phyloP scores from a whole-genome alignment of 2,329 filamentous ascomycete species.

The Raffaelea deltoideospora region DNA sequence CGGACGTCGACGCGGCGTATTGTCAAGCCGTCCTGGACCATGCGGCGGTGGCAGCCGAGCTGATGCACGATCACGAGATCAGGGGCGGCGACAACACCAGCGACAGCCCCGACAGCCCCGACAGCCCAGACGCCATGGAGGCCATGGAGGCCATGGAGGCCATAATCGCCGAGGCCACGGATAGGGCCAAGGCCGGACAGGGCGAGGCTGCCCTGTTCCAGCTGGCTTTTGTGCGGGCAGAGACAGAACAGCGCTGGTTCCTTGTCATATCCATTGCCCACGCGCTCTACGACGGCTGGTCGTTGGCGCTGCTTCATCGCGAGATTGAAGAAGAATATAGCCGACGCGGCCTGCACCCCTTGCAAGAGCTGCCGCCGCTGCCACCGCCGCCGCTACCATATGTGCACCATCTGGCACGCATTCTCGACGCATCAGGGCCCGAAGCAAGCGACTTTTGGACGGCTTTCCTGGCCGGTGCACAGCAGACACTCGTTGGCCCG shows the following conservation, averaged over 20 bases:
- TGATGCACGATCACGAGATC: constrained; percentile 13
- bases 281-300: constrained; percentile 83
- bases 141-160: no score
- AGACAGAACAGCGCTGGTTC: constrained; percentile 18
- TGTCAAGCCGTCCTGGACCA: constrained; percentile 28
- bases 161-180: constrained; percentile 21
- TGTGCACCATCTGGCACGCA: constrained; percentile 27
- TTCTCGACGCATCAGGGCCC: constrained; percentile 26
- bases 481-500: constrained; percentile 15
- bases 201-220: constrained; percentile 30
- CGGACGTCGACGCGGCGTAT: constrained; percentile 33
- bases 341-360: background rate
- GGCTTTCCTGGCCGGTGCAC: constrained; percentile 41
- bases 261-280: constrained; percentile 63
- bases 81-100: constrained; percentile 11
- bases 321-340: background rate
- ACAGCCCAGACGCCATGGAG: no score
- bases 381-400: background rate
- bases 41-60: no score
- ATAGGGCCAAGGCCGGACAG: constrained; percentile 19
- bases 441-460: constrained; percentile 53
- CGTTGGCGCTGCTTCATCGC: constrained; percentile 56
- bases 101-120: no score
- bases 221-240: constrained; percentile 23
- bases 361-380: background rate